phyloP scores from a whole-genome alignment of 2,329 filamentous ascomycete genomes.

The Aspergillus hiratsukae region DNA sequence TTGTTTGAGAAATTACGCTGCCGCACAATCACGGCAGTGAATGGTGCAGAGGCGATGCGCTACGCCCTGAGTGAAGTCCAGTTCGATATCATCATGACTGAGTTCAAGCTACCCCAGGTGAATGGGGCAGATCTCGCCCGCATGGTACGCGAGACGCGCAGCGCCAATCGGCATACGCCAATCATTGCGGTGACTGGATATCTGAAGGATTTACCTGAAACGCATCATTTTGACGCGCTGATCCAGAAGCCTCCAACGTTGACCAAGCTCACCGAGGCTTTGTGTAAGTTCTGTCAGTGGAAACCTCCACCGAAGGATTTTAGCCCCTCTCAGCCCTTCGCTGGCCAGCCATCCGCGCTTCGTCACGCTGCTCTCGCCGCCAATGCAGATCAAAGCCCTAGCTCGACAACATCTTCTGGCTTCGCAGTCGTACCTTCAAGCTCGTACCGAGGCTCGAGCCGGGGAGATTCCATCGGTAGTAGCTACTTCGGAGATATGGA shows the following conservation, averaged over 20 bases:
- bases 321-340: conserved; percentile 49
- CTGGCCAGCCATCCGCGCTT: conserved; percentile 58
- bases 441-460: conserved; percentile 72
- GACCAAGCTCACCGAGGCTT: conserved; percentile 81
- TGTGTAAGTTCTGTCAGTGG: conserved; percentile 89
- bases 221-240: conserved; percentile 91
- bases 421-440: conserved; percentile 67
- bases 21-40: conserved; percentile 85
- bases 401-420: conserved; percentile 69
- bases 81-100: conserved; percentile 97
- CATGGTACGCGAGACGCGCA: conserved; percentile 97
- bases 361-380: conserved; percentile 59
- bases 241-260: conserved; percentile 96
- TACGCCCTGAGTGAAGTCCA: conserved; percentile 97
- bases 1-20: conserved; percentile 91
- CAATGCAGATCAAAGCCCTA: conserved; percentile 70
- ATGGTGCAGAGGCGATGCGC: conserved; percentile 84
- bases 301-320: conserved; percentile 66
- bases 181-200: conserved; percentile 97
- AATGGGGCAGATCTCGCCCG: conserved; percentile 92
- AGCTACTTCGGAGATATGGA: conserved; percentile 86
- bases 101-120: conserved; percentile 91
- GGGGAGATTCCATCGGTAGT: conserved; percentile 77
- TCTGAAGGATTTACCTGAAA: conserved; percentile 91
- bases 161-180: conserved; percentile 87